Evolutionary conservation across 805 yeast species (phyloP).

Genomic region (Lipomyces kockii): DNA sequence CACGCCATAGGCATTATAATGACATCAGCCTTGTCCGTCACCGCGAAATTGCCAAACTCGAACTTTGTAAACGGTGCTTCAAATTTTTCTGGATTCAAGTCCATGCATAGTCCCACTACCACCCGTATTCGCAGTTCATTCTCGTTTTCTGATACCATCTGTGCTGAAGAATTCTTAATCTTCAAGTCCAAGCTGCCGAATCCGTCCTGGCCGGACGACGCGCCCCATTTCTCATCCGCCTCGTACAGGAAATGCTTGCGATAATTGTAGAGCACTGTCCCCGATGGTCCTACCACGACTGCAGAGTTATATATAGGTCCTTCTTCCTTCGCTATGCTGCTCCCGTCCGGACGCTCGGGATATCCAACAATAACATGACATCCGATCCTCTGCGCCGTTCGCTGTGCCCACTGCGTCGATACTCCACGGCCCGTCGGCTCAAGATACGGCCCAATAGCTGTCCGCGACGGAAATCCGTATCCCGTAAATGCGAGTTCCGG

Average conservation of each 20-base stretch:
- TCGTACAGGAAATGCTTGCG: constrained; percentile 77
- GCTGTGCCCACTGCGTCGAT: constrained; percentile 60
- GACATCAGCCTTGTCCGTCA: constrained; percentile 55
- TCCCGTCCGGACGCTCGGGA: constrained; percentile 60
- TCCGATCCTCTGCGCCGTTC: constrained; percentile 39
- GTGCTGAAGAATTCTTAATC: not conserved
- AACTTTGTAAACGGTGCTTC: constrained; percentile 74
- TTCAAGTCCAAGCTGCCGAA: constrained; percentile 58
- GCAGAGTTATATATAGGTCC: constrained; percentile 69
- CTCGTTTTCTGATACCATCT: not conserved
- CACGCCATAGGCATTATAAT: constrained; percentile 86
- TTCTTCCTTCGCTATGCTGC: constrained; percentile 19
- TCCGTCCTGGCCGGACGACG: constrained; percentile 65
- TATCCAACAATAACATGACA: constrained; percentile 64
- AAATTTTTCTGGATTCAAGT: constrained; percentile 83
- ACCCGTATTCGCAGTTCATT: constrained; percentile 48
- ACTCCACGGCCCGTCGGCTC: constrained; percentile 56
- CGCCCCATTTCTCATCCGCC: constrained; percentile 83
- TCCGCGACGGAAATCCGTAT: constrained; percentile 62
- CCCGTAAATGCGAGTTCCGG: constrained; percentile 82
- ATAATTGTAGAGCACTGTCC: constrained; percentile 66
- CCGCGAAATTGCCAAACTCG: constrained; percentile 68
- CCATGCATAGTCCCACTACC: constrained; percentile 91
- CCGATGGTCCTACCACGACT: constrained; percentile 62
- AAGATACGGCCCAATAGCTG: constrained; percentile 60